Conservation (phyloP, 768 basidiomycete genomes). For the Mycena haematopus region DNA sequence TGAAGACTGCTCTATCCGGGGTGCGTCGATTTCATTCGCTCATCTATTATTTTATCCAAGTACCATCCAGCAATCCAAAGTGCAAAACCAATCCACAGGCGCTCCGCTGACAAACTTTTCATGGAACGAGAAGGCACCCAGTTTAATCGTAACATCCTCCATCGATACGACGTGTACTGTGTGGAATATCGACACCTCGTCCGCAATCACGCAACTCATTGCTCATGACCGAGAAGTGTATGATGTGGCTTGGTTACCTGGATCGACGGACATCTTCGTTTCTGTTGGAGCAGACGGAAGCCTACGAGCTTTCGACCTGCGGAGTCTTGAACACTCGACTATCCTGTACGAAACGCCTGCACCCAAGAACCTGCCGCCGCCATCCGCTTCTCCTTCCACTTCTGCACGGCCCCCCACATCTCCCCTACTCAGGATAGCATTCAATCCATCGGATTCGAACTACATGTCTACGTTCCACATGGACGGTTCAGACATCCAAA, state of each 20-base stretch:
- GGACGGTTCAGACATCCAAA: slow-evolving; percentile 88
- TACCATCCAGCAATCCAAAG: slow-evolving; percentile 77
- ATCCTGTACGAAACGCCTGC: slow-evolving; percentile 95
- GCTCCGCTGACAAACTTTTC: slow-evolving; percentile 97
- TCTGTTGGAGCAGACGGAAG: slow-evolving; percentile 98
- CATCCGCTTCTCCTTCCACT: slow-evolving; percentile 60
- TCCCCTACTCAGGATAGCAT: slow-evolving; percentile 85
- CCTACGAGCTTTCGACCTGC: slow-evolving; percentile 93
- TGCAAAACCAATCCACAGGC: slow-evolving; percentile 80
- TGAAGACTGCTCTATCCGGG: slow-evolving; percentile 83
- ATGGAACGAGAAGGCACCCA: slow-evolving; percentile 94
- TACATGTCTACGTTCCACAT: slow-evolving; percentile 98
- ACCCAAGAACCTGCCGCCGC: slow-evolving; percentile 72
- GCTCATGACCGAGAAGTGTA: slow-evolving; percentile 97
- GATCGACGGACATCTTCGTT: slow-evolving; percentile 95
- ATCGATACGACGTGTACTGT: slow-evolving; percentile 99
- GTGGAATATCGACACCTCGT: slow-evolving; percentile 95
- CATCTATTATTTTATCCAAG: slow-evolving; percentile 12
- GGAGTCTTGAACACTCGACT: slow-evolving; percentile 96
- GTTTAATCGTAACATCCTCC: slow-evolving; percentile 93
- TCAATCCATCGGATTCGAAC: slow-evolving; percentile 90
- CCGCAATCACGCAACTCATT: slow-evolving; percentile 95
- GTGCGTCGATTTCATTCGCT: slow-evolving; percentile 52
- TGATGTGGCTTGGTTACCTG: slow-evolving; percentile 98
- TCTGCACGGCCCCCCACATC: slow-evolving; percentile 77